Percentiles rank a stretch among this genome's conserved stretches.
Conservation (phyloP, 805 yeast species). For the Starmerella sp. region DNA sequence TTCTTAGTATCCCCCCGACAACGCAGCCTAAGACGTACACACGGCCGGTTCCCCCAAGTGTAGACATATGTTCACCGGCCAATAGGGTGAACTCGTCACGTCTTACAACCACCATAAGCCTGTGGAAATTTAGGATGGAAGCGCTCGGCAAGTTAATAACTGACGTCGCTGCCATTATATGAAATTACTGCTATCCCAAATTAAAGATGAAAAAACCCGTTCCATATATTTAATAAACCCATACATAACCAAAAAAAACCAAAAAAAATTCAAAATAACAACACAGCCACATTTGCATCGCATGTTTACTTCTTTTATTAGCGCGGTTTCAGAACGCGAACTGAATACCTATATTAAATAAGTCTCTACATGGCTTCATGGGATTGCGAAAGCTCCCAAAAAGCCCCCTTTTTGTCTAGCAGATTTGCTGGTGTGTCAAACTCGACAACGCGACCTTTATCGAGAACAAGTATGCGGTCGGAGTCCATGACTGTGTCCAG, state of each 20-base stretch:
- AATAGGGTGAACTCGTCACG: neutral
- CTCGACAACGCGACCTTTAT: slow-evolving; percentile 40
- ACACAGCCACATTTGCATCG: neutral
- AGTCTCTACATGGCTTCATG: neutral
- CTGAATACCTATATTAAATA: too few relatives aligned
- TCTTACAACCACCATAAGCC: neutral
- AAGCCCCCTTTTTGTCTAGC: neutral
- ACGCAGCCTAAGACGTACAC: neutral
- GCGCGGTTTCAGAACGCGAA: too few relatives aligned
- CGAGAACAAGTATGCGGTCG: slow-evolving; percentile 52
- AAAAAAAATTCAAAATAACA: neutral
- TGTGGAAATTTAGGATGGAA: neutral
- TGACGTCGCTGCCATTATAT: neutral
- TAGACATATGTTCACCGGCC: neutral
- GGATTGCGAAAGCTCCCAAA: neutral
- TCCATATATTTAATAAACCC: neutral
- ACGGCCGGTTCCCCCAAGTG: neutral
- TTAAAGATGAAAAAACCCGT: neutral
- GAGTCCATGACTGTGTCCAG: slow-evolving; percentile 54
- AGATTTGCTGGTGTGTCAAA: slow-evolving; percentile 46
- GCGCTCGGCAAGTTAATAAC: neutral
- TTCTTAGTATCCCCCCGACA: neutral
- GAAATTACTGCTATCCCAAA: neutral
- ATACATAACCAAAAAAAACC: neutral
- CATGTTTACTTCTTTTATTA: too few relatives aligned